phyloP scores from a whole-genome alignment of 202 grass and related monocot genomes.

The Sporobolus alterniflorus region DNA sequence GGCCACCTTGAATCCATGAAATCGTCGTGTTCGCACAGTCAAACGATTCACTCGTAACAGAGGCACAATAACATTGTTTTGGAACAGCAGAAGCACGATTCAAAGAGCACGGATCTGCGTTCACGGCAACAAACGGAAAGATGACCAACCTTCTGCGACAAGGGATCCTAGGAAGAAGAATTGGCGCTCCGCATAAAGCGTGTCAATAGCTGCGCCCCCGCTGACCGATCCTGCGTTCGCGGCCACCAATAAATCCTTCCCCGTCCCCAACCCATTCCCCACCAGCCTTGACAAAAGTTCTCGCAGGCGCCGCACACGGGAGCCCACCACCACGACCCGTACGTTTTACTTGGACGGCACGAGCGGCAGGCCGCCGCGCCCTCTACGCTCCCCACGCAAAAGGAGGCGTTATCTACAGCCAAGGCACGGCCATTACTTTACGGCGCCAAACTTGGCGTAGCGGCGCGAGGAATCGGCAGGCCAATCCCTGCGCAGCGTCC shows the following conservation, averaged over 20 bases:
- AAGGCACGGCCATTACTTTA: constrained; percentile 11
- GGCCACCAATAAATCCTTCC: not conserved
- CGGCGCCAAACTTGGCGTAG: constrained; percentile 44
- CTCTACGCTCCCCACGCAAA: constrained; percentile 4
- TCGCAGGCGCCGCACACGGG: not conserved
- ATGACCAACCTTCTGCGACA: not conserved
- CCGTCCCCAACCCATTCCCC: not conserved
- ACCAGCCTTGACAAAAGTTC: not conserved
- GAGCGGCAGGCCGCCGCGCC: not conserved
- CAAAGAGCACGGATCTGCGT: not conserved
- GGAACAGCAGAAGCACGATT: too few relatives aligned
- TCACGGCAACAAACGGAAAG: not conserved
- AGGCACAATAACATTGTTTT: too few relatives aligned
- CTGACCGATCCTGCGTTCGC: constrained; percentile 23
- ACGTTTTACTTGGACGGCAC: not conserved
- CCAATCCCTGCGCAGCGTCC: not conserved
- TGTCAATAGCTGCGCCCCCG: constrained; percentile 4
- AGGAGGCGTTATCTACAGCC: not conserved
- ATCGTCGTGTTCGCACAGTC: too few relatives aligned
- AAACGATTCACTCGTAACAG: too few relatives aligned
- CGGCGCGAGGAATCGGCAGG: constrained; percentile 24
- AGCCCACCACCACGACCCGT: not conserved
- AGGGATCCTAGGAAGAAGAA: not conserved
- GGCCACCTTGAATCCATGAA: too few relatives aligned
- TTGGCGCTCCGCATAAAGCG: not conserved